Evolutionary conservation across 345 rosid genomes (phyloP).

Genomic region (Cochlearia excelsa): DNA sequence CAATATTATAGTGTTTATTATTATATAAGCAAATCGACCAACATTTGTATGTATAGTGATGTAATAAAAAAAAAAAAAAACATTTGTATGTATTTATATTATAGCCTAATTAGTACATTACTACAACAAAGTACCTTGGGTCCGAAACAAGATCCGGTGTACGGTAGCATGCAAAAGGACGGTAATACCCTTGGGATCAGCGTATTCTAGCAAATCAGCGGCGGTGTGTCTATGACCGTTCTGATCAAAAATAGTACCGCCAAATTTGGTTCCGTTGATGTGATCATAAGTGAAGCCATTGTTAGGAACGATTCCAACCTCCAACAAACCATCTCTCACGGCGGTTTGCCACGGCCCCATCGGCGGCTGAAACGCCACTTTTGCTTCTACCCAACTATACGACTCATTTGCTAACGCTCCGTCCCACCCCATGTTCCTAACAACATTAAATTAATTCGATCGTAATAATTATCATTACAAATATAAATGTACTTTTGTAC

Average conservation of each 20-base stretch:
- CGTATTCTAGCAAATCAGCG: conserved; percentile 63
- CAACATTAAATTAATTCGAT: background rate
- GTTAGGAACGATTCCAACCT: conserved; percentile 57
- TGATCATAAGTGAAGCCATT: conserved; percentile 75
- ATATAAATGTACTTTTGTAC: too few species aligned
- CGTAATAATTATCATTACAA: background rate
- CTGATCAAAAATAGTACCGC: conserved; percentile 64
- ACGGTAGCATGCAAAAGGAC: conserved; percentile 63
- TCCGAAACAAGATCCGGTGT: conserved; percentile 43
- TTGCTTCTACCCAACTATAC: conserved; percentile 61
- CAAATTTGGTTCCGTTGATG: conserved; percentile 64
- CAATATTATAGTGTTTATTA: too few species aligned
- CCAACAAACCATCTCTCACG: conserved; percentile 62
- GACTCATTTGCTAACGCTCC: conserved; percentile 48
- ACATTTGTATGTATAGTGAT: background rate
- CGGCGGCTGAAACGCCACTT: conserved; percentile 50
- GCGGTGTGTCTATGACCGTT: conserved; percentile 68
- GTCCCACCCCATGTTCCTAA: conserved; percentile 52
- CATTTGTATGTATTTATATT: background rate
- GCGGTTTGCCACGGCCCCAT: conserved; percentile 68
- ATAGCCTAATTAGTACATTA: background rate
- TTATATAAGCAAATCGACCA: too few species aligned
- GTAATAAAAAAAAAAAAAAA: too few species aligned
- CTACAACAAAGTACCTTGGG: conserved; percentile 36
- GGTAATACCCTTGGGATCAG: conserved; percentile 44